Evolutionary conservation across 176 grass and related monocot genomes (phyloP), one percentile per base, ranked within the genome.

Genomic region (Puya raimondii): DNA sequence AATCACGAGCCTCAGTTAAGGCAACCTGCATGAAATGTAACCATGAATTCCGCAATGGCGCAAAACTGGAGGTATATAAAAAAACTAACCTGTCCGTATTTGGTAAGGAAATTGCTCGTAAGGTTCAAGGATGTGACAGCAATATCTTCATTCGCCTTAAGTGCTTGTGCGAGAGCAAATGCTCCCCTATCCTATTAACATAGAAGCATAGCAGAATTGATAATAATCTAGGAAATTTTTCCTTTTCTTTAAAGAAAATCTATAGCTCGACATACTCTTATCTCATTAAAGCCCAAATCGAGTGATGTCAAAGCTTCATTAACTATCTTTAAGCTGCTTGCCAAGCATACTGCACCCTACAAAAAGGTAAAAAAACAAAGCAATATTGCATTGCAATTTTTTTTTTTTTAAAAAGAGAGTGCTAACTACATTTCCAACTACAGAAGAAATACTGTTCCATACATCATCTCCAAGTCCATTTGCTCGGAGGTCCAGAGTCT

Each of bases 221-320:
- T 58, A 17, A 18, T 20, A 61, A 22, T 61, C 56, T 22, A 16
- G 2, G 17, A 61, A n/a, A 22, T 3, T n/a, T 61, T 16, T 18
- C 21, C 5, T 61, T 22, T 9, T 16, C 21, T 2, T 61, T 61
- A 16, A 61, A 11, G 57, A 27, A 49, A 80, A 20, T 12, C 23
- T 14, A 21, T 13, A 72, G 50, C 26, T 54, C 48, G 15, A 12
- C 74, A 69, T 88, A 93, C 94, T 81, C 90, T 82, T 74, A 99
- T 99, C 90, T 99, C 94, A 76, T 99, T 99, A 78, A 99, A 99
- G 70, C 90, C 90, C 51, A 99, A 76, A 74, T 99, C 94, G 80
- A 99, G 87, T 67, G 87, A 86, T 12, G 73, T 91, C 77, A 99
- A 81, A 73, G 72, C 86, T 85, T 99, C 94, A 54, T 93, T 93